These are phyloP conservation scores for Amylostereum areolatum DNA, from an alignment of 1,284 basidiomycete species.

Conservation along the genomic window DNA sequence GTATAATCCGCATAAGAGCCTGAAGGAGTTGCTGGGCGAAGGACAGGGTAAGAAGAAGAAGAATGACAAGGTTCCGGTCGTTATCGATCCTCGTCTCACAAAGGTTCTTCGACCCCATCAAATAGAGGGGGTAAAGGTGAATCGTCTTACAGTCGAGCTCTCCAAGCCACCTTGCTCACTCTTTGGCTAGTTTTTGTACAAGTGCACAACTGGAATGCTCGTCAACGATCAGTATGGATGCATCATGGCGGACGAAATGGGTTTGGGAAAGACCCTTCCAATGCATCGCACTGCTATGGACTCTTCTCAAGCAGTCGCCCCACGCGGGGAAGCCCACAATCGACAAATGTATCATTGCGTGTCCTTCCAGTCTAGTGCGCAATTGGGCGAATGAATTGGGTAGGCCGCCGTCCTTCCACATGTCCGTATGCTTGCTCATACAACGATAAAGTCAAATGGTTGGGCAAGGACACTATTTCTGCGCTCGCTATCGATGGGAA, in stretches of 20 bases:
- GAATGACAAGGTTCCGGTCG: slow-evolving; percentile 86
- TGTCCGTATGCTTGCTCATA: background rate
- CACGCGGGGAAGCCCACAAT: slow-evolving; percentile 81
- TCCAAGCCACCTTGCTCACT: slow-evolving; percentile 10
- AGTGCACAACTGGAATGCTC: slow-evolving; percentile 90
- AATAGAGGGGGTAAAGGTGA: slow-evolving; percentile 94
- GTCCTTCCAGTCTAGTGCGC: slow-evolving; percentile 93
- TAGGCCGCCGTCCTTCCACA: slow-evolving; percentile 25
- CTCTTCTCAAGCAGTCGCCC: slow-evolving; percentile 95
- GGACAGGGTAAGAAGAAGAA: slow-evolving; percentile 62
- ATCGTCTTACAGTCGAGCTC: slow-evolving; percentile 12
- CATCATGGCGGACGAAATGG: slow-evolving; percentile 99
- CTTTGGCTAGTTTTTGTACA: slow-evolving; percentile 78
- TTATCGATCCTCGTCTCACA: slow-evolving; percentile 85
- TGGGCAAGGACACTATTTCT: slow-evolving; percentile 78
- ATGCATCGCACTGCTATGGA: slow-evolving; percentile 96
- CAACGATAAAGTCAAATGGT: slow-evolving; percentile 73
- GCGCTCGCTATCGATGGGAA: slow-evolving; percentile 88
- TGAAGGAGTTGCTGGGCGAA: slow-evolving; percentile 81
- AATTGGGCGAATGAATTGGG: slow-evolving; percentile 99
- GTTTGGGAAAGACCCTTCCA: slow-evolving; percentile 96
- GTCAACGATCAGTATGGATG: slow-evolving; percentile 92
- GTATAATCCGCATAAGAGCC: slow-evolving; percentile 89
- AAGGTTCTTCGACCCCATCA: slow-evolving; percentile 96
- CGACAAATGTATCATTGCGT: slow-evolving; percentile 97